Percentiles rank a stretch among this genome's conserved stretches.
phyloP scores from a whole-genome alignment of 352 stramenopile species.

The Phytopythium chamaehyphon region DNA sequence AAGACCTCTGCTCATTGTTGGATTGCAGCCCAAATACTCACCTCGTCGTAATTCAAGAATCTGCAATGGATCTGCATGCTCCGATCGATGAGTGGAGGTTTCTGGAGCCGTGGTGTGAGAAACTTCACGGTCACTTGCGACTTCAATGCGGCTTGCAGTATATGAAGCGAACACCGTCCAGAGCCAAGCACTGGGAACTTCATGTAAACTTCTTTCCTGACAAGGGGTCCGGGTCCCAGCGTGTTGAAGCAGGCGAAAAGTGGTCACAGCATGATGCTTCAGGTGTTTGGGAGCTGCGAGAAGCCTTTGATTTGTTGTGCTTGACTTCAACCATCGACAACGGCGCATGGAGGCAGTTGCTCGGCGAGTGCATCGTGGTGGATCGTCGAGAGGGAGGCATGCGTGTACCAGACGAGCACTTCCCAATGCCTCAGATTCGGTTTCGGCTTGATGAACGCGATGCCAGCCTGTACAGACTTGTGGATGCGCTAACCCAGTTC shows the following conservation, averaged over 20 bases:
- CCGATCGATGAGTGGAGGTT: not conserved
- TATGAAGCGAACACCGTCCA: not conserved
- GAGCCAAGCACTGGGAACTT: slow-evolving; percentile 2
- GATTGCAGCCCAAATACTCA: too few relatives aligned
- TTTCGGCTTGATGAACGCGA: slow-evolving; percentile 6
- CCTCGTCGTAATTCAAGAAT: too few relatives aligned
- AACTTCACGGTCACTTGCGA: not conserved
- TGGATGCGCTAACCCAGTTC: not conserved
- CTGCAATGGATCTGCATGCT: too few relatives aligned
- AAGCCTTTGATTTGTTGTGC: slow-evolving; percentile 2
- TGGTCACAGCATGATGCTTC: not conserved
- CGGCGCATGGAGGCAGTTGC: not conserved
- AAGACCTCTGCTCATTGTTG: too few relatives aligned
- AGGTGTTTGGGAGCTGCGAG: not conserved
- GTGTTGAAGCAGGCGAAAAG: not conserved
- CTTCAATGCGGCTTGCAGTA: slow-evolving; percentile 1
- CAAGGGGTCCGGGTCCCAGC: not conserved
- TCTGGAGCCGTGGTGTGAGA: not conserved
- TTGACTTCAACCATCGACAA: slow-evolving; percentile 1
- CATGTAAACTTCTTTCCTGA: not conserved
- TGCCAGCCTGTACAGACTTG: not conserved
- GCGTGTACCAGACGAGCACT: not conserved
- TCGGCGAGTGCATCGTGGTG: not conserved
- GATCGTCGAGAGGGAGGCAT: not conserved
- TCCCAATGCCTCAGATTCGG: not conserved